Base-by-base conservation (phyloP, 2,329 filamentous ascomycete genomes). In the Aspergillus hortae region DNA sequence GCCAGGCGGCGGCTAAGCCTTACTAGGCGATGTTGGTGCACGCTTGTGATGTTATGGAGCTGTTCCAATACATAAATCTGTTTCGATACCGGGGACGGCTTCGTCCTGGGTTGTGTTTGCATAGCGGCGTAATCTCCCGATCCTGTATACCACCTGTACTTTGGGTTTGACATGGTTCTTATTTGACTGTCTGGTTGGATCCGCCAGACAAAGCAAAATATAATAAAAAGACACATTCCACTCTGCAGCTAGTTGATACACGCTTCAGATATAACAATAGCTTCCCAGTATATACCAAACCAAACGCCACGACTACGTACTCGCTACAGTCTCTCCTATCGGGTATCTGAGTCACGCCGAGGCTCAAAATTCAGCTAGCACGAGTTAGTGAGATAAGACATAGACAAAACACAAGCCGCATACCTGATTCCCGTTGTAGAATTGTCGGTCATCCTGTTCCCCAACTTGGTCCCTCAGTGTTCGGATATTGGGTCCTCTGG, bases 371-470 rank as follows among this genome's bases (percentile, higher is more conserved):
- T 62, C 25, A 63, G 52, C 61, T 63, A 17, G 9, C 6, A 9
- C 15, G 12, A 23, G 19, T 42, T 42, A 42, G 15, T 42, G 11
- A 23, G 11, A 23, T 19, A 11, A 6, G 23, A 42, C 17, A 23
- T 42, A 19, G 6, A 23, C 19, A 19, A 5, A 17, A 6, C 15
- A 38, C 27, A 42, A 6, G 17, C 4, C 10, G 17, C 40, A 21
- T 77, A 92, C 89, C 67, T 89, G 89, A 65, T 96, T 96, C 1
- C 92, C 92, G 64, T 96, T 96, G 67, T 96, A 96, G 44, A 95
- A 81, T 64, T 95, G 87, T 42, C 84, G 80, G 56, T 86, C 79
- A 50, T 81, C 72, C 48, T 77, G 76, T 36, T 78, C 75, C 55
- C 81, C 76, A 17, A 79, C 74, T 36, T 79, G 74, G 53, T 85